These are phyloP conservation scores for Zygosaccharomyces sapae DNA, from an alignment of 1,139 yeast genomes.

Conservation along the genomic window DNA sequence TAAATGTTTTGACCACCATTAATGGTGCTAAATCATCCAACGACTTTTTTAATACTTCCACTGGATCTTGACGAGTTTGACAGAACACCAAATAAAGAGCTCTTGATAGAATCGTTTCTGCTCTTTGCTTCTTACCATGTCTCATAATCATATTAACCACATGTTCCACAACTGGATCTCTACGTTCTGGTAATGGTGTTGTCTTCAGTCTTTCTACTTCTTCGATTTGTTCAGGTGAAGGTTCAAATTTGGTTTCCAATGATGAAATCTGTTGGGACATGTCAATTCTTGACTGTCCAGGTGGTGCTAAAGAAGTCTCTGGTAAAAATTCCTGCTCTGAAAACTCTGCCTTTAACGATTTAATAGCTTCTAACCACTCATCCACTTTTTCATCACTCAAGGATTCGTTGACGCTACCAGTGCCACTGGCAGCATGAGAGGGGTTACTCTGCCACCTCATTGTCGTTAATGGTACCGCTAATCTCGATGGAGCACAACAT, in stretches of 20 bases:
- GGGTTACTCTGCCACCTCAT: conserved; percentile 11
- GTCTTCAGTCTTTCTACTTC: conserved; percentile 50
- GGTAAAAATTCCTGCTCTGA: conserved; percentile 37
- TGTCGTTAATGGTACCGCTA: conserved; percentile 1
- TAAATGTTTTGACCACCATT: conserved; percentile 69
- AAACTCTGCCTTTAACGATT: conserved; percentile 49
- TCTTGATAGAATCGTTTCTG: conserved; percentile 67
- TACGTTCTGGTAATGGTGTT: conserved; percentile 55
- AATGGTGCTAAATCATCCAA: conserved; percentile 84
- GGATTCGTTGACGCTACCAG: background rate
- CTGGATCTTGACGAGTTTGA: conserved; percentile 54
- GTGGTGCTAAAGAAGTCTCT: conserved; percentile 34
- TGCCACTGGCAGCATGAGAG: background rate
- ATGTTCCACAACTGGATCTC: conserved; percentile 70
- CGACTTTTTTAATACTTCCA: conserved; percentile 64
- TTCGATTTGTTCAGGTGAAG: conserved; percentile 56
- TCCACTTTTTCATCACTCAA: conserved; percentile 56
- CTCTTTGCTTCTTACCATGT: conserved; percentile 81
- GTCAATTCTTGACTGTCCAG: conserved; percentile 45
- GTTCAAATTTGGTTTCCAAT: conserved; percentile 44
- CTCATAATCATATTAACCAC: conserved; percentile 87
- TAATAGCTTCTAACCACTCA: conserved; percentile 60
- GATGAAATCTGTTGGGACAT: conserved; percentile 25
- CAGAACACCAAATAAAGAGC: conserved; percentile 68
- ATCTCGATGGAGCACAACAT: background rate